Evolutionary conservation across 2,329 filamentous ascomycete species (phyloP), one percentile per base, ranked within the genome.

Genomic region (Diaporthe sp.): DNA sequence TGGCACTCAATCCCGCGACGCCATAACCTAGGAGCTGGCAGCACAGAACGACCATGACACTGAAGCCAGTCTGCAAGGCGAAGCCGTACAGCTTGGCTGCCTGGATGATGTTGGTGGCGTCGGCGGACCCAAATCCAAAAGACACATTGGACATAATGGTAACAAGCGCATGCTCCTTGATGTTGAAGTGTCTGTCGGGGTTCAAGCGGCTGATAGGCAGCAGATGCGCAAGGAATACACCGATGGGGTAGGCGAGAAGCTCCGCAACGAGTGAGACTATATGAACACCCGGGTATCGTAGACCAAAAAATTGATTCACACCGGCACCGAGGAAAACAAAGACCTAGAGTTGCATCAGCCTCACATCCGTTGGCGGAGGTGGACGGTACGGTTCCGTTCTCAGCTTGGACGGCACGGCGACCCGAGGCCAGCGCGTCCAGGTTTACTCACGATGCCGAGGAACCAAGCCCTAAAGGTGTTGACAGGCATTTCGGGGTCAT

Each of bases 91-190:
- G 84, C 60, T 79, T 82, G 7, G 85, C 81, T 2, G 85, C 85
- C 76, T 87, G 85, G 70, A 87, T 85, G 51, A 87, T 84, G 67
- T 86, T 86, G n/a, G 86, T 87, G 0, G 85, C 80, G 65, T 87
- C 86, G 12, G 86, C 85, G 15, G 83, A 84, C 25, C 84, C 85
- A 73, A 85, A 87, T 0, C 86, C 86, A 75, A 88, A 88, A 7
- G 85, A 86, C 25, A 87, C 85, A 75, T 88, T 88, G 77, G 83
- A 85, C 86, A 88, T 87, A 71, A 88, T 86, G 51, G 86, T 86
- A 49, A 87, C 82, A 20, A 87, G 77, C 1, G 85, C 83, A 73
- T 88, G 86, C 67, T 88, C 86, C 76, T 87, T 87, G 79, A 87
- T 85, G 76, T 87, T 87, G 79, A 87, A 87, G 70, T 82, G 79